These are phyloP conservation scores for Castanopsis chinensis DNA, from an alignment of 306 rosid genomes.

Conservation along the genomic window DNA sequence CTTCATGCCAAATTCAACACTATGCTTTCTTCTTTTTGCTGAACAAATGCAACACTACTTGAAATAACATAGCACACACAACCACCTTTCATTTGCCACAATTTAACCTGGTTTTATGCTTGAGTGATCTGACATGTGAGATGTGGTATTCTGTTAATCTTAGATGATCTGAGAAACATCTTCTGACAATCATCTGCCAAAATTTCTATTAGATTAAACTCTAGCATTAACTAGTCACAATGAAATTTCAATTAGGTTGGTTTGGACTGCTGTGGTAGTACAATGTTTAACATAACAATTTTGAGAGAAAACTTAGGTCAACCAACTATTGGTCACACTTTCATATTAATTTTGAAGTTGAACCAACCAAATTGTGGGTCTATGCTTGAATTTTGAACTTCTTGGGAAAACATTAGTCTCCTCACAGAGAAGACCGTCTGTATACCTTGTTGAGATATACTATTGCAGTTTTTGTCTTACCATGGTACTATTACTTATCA, in stretches of 20 bases:
- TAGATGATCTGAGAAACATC: background rate
- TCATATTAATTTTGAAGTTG: background rate
- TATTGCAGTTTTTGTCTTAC: no score
- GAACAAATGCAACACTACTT: background rate
- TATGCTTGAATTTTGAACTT: background rate
- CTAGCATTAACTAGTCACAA: background rate
- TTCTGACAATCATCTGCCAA: background rate
- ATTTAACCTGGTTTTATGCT: background rate
- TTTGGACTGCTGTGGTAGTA: background rate
- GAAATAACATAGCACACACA: background rate
- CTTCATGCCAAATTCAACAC: background rate
- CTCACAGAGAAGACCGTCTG: no score
- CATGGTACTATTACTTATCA: no score
- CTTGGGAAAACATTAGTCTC: background rate
- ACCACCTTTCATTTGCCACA: background rate
- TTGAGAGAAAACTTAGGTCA: background rate
- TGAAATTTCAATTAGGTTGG: background rate
- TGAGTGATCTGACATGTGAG: background rate
- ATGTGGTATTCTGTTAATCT: background rate
- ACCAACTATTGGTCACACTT: background rate
- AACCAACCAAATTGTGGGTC: background rate
- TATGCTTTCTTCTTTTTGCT: no score
- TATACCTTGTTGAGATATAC: no score
- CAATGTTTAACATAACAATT: background rate
- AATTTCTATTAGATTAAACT: no score